Percentiles rank a stretch among this genome's conserved stretches.
Evolutionary conservation across 345 rosid genomes (phyloP).

Genomic region (Triadica sebifera): DNA sequence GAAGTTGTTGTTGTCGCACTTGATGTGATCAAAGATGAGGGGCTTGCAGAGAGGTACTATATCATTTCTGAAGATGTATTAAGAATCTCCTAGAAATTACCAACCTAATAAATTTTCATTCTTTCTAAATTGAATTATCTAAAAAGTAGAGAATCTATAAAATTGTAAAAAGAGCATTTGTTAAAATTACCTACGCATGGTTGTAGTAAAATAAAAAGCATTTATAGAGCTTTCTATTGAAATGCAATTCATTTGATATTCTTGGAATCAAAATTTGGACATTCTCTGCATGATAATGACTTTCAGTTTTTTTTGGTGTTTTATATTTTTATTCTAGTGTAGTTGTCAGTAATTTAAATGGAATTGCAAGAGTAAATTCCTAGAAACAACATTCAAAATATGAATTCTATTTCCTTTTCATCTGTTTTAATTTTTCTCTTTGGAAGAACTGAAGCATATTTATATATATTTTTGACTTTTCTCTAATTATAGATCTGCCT

Average conservation of each 20-base stretch:
- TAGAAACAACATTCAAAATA: background rate
- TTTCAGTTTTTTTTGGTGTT: background rate
- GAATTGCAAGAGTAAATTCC: background rate
- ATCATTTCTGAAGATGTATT: background rate
- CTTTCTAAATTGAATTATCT: background rate
- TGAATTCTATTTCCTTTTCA: background rate
- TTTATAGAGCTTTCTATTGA: background rate
- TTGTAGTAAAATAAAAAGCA: background rate
- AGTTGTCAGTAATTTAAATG: background rate
- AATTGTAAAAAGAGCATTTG: no score
- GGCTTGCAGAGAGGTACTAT: slow-evolving; percentile 68
- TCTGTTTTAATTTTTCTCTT: background rate
- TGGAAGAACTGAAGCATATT: background rate
- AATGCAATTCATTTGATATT: background rate
- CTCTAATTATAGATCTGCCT: slow-evolving; percentile 50
- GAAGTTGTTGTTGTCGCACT: slow-evolving; percentile 86
- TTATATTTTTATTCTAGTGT: no score
- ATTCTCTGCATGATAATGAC: background rate
- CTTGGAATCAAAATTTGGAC: background rate
- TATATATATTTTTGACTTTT: slow-evolving; percentile 8
- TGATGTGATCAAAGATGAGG: slow-evolving; percentile 71
- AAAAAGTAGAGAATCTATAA: background rate
- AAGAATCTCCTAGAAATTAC: background rate
- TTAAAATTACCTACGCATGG: no score
- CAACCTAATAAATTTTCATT: background rate